Percentiles rank a stretch among this genome's conserved stretches.
Conservation (phyloP, 106 monocot genomes). For the Dioscorea alata region DNA sequence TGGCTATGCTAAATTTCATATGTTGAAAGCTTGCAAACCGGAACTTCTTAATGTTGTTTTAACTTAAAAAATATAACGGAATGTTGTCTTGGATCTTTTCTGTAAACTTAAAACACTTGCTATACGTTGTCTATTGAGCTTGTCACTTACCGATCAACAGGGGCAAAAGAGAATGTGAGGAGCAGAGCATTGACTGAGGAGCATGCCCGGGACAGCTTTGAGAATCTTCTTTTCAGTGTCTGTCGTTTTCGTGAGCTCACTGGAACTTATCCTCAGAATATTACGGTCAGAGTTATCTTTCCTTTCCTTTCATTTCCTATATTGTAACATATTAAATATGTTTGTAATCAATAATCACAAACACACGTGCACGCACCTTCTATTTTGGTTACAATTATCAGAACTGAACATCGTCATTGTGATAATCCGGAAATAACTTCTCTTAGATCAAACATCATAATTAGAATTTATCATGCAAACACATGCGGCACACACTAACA, state of each 20-base stretch:
- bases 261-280: conserved; percentile 79
- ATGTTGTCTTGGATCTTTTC: neutral
- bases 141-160: conserved; percentile 18
- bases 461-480: no score
- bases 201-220: conserved; percentile 98
- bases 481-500: no score
- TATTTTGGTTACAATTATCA: no score
- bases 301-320: neutral
- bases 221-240: conserved; percentile 96
- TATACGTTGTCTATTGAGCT: neutral
- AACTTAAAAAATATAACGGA: neutral
- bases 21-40: neutral
- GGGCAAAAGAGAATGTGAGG: conserved; percentile 53
- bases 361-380: no score
- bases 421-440: no score
- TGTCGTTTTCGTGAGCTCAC: conserved; percentile 97
- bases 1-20: neutral
- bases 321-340: no score
- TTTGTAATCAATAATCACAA: no score
- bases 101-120: neutral
- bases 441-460: no score
- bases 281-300: conserved; percentile 47
- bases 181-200: conserved; percentile 88
- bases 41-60: neutral
- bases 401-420: no score